Conservation (phyloP, 345 rosid genomes). For the Citrus reticulata region DNA sequence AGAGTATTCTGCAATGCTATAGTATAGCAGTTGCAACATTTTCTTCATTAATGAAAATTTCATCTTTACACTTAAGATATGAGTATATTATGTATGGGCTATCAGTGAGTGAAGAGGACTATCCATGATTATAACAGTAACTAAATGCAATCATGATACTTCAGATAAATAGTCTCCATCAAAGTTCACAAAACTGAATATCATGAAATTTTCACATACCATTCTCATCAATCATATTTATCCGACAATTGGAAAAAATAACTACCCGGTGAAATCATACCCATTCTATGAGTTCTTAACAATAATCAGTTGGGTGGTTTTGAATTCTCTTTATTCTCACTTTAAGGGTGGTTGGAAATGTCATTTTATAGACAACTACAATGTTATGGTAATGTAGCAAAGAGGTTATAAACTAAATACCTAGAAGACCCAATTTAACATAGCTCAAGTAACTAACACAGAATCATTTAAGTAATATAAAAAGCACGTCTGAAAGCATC, state of each 20-base stretch:
- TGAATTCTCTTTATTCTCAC: no score
- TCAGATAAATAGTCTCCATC: background rate
- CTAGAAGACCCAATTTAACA: background rate
- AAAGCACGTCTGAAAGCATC: background rate
- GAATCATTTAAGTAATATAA: background rate
- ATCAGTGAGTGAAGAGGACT: background rate
- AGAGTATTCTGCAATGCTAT: slow-evolving; percentile 84
- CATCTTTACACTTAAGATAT: background rate
- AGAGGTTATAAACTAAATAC: background rate
- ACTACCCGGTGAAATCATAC: background rate
- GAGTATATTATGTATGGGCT: background rate
- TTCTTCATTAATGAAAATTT: slow-evolving; percentile 8
- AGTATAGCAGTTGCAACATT: slow-evolving; percentile 14
- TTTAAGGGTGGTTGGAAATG: background rate
- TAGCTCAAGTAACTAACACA: background rate
- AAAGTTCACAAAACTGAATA: background rate
- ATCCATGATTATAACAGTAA: background rate
- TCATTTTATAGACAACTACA: background rate
- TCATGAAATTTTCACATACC: background rate
- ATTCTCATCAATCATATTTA: background rate
- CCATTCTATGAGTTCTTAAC: background rate
- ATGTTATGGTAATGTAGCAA: background rate
- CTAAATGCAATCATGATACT: background rate
- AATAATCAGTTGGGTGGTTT: slow-evolving; percentile 1
- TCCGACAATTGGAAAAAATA: background rate